Percentiles rank a stretch among this genome's conserved stretches.
Evolutionary conservation across 1,284 basidiomycete species (phyloP).

Genomic region (Heterobasidion annosum): DNA sequence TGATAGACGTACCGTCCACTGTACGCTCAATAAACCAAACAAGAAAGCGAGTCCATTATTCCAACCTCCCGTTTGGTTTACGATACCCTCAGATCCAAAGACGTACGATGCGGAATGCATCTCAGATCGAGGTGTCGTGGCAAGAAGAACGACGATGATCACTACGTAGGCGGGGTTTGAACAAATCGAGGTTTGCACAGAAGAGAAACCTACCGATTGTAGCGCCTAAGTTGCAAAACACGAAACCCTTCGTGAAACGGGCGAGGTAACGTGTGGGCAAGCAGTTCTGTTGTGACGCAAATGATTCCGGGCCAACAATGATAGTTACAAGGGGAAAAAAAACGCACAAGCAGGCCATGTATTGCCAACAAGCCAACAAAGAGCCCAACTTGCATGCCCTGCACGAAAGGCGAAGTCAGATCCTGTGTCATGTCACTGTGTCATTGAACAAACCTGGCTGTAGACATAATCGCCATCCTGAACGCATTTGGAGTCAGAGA

Average conservation of each 20-base stretch:
- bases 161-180: conserved; percentile 26
- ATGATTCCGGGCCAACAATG: not conserved
- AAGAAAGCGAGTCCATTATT: conserved; percentile 79
- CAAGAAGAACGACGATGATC: conserved; percentile 81
- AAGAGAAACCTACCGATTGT: conserved; percentile 37
- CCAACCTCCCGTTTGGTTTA: conserved; percentile 76
- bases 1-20: conserved; percentile 67
- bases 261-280: conserved; percentile 78
- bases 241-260: conserved; percentile 69
- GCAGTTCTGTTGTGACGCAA: conserved; percentile 49
- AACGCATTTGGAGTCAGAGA: conserved; percentile 14
- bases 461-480: conserved; percentile 37
- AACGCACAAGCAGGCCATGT: conserved; percentile 57
- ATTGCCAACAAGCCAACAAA: conserved; percentile 63
- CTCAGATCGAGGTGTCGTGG: conserved; percentile 65
- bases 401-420: conserved; percentile 22
- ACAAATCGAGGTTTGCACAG: not conserved
- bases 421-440: not conserved
- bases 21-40: conserved; percentile 82
- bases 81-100: conserved; percentile 61
- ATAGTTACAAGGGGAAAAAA: not conserved
- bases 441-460: not conserved
- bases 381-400: conserved; percentile 69
- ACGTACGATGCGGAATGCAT: conserved; percentile 82
- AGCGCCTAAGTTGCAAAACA: conserved; percentile 83